Evolutionary conservation across 352 stramenopile species (phyloP).

Genomic region (Pythium oligandrum): DNA sequence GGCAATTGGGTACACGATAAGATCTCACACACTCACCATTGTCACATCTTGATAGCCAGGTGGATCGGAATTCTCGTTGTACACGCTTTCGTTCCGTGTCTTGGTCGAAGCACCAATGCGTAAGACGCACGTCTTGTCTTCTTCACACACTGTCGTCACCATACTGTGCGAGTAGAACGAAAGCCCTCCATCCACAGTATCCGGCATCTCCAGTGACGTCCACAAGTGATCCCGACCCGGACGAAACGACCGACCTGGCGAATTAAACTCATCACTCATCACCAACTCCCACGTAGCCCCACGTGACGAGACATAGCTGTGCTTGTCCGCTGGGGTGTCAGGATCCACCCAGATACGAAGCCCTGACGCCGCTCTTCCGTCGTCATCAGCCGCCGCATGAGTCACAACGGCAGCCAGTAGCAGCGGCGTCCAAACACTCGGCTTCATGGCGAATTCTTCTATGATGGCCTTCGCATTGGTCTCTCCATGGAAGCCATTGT

Average conservation of each 20-base stretch:
- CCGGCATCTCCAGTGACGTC: constrained; percentile 93
- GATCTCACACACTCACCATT: too few species aligned
- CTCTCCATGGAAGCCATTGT: too few species aligned
- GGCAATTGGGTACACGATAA: too few species aligned
- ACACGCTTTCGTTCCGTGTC: not conserved
- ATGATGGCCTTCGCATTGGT: too few species aligned
- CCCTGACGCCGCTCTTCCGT: constrained; percentile 1
- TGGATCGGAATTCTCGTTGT: too few species aligned
- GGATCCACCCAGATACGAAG: constrained; percentile 46
- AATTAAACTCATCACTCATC: constrained; percentile 95
- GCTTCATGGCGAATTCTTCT: too few species aligned
- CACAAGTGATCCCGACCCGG: constrained; percentile 92
- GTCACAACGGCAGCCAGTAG: not conserved
- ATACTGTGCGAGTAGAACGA: constrained; percentile 11
- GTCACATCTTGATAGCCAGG: too few species aligned
- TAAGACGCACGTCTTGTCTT: constrained; percentile 1
- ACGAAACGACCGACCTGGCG: constrained; percentile 77
- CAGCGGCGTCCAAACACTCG: too few species aligned
- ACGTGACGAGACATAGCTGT: constrained; percentile 38
- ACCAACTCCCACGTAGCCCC: constrained; percentile 60
- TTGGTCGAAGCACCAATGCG: not conserved
- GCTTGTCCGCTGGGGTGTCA: constrained; percentile 30
- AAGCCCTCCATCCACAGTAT: constrained; percentile 27
- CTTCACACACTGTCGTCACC: constrained; percentile 3
- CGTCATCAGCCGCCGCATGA: not conserved